Conservation (phyloP, 2,329 filamentous ascomycete genomes). For the Tympanopsis confertula region DNA sequence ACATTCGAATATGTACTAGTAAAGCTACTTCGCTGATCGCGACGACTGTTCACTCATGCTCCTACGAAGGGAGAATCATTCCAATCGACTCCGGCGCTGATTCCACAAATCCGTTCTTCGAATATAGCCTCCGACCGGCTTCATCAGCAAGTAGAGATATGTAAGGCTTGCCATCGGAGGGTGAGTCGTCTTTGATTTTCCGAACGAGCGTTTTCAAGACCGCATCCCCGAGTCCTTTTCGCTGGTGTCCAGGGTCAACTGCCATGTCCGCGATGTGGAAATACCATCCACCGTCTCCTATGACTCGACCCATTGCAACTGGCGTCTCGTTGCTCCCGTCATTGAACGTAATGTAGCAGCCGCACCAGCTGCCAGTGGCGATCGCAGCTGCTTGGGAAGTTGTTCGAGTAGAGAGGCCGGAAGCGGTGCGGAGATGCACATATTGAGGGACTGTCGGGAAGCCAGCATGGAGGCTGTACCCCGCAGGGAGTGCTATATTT, state of each 20-base stretch:
- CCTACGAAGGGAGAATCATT: conserved; percentile 24
- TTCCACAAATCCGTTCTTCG: conserved; percentile 31
- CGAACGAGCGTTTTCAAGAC: conserved; percentile 28
- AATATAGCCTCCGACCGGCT: conserved; percentile 29
- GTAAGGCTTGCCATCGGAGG: conserved; percentile 20
- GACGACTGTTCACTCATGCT: too few relatives aligned
- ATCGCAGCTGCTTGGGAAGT: conserved; percentile 21
- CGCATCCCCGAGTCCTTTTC: conserved; percentile 30
- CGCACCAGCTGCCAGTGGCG: conserved; percentile 25
- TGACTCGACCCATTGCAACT: conserved; percentile 36
- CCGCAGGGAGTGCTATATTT: conserved; percentile 14
- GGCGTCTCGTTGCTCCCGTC: conserved; percentile 4
- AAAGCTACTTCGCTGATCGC: too few relatives aligned
- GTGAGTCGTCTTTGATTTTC: conserved; percentile 25
- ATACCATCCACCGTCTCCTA: conserved; percentile 38
- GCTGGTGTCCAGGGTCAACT: conserved; percentile 33
- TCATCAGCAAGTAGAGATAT: conserved; percentile 32
- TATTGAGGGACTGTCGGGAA: conserved; percentile 22
- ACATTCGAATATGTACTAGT: too few relatives aligned
- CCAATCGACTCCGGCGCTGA: conserved; percentile 19
- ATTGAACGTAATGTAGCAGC: conserved; percentile 22
- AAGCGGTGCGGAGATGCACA: conserved; percentile 19
- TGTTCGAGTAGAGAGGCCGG: conserved; percentile 22
- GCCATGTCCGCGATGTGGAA: conserved; percentile 37
- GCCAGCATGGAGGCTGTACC: conserved; percentile 21